Evolutionary conservation across 257 asterid genomes (phyloP), one percentile per base, ranked within the genome.

Genomic region (Solanum ossicruentum): DNA sequence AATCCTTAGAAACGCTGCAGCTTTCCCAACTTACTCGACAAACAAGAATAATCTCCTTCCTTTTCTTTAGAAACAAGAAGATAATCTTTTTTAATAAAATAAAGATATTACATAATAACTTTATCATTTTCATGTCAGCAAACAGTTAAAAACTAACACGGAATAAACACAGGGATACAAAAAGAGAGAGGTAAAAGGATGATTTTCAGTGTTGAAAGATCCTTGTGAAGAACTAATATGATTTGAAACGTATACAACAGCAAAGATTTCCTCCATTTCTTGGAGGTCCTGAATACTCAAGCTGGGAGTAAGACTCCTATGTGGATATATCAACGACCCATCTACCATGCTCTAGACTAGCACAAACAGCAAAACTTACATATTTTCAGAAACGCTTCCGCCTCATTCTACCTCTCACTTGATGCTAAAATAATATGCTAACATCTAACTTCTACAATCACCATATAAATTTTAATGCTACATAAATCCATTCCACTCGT

Each of bases 311-410:
- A 77, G 61, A 77, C 16, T 52, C 65, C 63, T 0, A 10, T 51
- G 5, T 1, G 0, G 47, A 16, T 16, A 15, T 77, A 26, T 0
- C 1, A 6, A 77, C 8, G 0, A 52, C 45, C 1, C 5, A 6
- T 28, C 65, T 52, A 2, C 47, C 65, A 16, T 26, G 47, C 65
- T 78, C 28, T 52, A 78, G 65, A 26, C 17, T 3, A 28, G 49
- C 7, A 52, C 49, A 17, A 52, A 52, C 65, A 26, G 49, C 0
- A 3, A 52, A 0, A 26, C 26, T 51, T 78, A 1, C 65, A 47
- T 26, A 78, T 78, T 49, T 26, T 21, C 4, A 0, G 15, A 10
- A 78, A 52, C 26, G 26, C 3, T 51, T 52, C 17, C 47, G 1
- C 52, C 82, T 45, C 17, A 51, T 15, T 52, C 65, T 26, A 78